Conservation (phyloP, 495 filamentous ascomycete species). For the Hyaloscypha bicolor region DNA sequence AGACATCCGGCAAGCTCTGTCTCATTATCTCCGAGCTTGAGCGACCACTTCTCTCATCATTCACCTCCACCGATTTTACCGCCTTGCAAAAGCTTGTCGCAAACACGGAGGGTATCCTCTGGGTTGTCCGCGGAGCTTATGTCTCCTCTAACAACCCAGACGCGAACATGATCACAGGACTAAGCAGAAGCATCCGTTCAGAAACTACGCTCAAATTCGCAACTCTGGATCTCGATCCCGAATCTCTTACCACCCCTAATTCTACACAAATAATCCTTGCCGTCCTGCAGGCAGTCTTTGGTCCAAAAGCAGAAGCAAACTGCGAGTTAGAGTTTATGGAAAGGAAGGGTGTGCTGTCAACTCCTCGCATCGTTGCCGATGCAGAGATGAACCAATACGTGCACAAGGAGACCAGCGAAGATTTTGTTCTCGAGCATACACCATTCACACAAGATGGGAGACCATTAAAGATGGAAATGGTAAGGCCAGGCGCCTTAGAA, state of each 20-base stretch:
- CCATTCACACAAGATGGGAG: slow-evolving; percentile 23
- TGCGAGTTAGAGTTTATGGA: slow-evolving; percentile 31
- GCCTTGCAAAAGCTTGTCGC: slow-evolving; percentile 44
- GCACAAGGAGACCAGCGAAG: slow-evolving; percentile 49
- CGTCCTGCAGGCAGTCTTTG: slow-evolving; percentile 23
- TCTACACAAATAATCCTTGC: slow-evolving; percentile 17
- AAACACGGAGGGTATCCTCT: slow-evolving; percentile 28
- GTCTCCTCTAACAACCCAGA: slow-evolving; percentile 21
- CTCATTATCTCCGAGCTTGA: slow-evolving; percentile 30
- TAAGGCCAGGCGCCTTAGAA: slow-evolving; percentile 31
- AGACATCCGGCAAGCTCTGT: slow-evolving; percentile 29
- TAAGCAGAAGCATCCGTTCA: slow-evolving; percentile 42
- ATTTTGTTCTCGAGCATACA: slow-evolving; percentile 32
- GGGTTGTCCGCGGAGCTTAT: slow-evolving; percentile 29
- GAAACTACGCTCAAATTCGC: slow-evolving; percentile 38
- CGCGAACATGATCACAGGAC: slow-evolving; percentile 25
- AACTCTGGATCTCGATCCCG: slow-evolving; percentile 26
- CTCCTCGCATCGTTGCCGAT: slow-evolving; percentile 40
- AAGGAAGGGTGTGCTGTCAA: slow-evolving; percentile 25
- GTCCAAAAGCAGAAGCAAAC: slow-evolving; percentile 24
- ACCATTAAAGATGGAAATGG: slow-evolving; percentile 28
- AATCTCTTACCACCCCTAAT: not conserved
- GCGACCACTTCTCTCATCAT: slow-evolving; percentile 37
- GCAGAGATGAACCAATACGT: slow-evolving; percentile 46
- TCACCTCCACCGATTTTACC: slow-evolving; percentile 38